Conservation (phyloP, 306 rosid genomes). For the Cercis canadensis region DNA sequence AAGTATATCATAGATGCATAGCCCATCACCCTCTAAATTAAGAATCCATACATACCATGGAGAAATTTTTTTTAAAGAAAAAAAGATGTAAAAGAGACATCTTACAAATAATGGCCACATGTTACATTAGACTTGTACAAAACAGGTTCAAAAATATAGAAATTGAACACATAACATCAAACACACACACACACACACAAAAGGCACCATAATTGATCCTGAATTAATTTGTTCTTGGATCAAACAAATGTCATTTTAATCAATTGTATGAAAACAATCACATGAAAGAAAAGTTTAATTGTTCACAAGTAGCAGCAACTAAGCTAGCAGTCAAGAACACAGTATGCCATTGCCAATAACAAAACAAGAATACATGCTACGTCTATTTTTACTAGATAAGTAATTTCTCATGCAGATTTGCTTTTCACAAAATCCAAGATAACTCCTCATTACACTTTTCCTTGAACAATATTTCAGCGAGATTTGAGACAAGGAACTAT, state of each 20-base stretch:
- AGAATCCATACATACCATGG: too few species aligned
- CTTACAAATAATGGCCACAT: neutral
- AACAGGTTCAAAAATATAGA: neutral
- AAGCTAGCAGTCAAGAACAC: neutral
- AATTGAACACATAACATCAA: neutral
- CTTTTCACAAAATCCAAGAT: too few species aligned
- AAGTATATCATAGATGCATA: neutral
- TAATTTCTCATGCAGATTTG: neutral
- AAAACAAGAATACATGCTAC: too few species aligned
- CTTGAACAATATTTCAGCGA: too few species aligned
- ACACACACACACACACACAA: too few species aligned
- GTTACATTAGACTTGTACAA: neutral
- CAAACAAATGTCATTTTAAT: neutral
- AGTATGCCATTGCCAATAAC: too few species aligned
- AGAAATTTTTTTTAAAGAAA: too few species aligned
- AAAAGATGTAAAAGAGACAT: too few species aligned
- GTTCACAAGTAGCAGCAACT: neutral
- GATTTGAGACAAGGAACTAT: constrained; percentile 8
- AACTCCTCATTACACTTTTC: too few species aligned
- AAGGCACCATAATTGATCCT: constrained; percentile 10
- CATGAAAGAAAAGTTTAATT: neutral
- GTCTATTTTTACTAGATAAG: too few species aligned
- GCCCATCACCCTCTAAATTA: too few species aligned
- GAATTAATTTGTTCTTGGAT: neutral
- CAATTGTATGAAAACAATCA: neutral